Percentiles rank a stretch among this genome's conserved stretches.
These are phyloP conservation scores for Cryptococcus sp. DNA, from an alignment of 1,284 basidiomycete genomes.

Conservation along the genomic window DNA sequence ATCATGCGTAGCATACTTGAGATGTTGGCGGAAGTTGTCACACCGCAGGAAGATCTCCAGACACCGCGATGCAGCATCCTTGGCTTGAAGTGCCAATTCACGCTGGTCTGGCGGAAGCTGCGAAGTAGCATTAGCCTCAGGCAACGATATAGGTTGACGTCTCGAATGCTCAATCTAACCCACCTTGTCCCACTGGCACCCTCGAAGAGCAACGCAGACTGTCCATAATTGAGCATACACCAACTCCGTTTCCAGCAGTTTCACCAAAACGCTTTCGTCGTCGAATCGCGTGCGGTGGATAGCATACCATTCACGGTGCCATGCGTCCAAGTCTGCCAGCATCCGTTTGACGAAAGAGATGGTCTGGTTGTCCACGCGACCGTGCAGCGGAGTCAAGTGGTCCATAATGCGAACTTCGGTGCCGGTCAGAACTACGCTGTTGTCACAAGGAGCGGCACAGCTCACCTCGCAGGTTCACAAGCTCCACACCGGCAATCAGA, in stretches of 20 bases:
- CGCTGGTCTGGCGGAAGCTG: constrained; percentile 73
- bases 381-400: constrained; percentile 78
- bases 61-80: constrained; percentile 83
- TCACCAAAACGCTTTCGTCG: constrained; percentile 73
- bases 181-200: constrained; percentile 92
- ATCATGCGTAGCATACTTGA: constrained; percentile 81
- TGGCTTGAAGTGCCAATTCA: constrained; percentile 89
- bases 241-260: constrained; percentile 80
- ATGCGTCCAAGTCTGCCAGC: constrained; percentile 67
- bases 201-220: constrained; percentile 84
- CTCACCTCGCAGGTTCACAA: constrained; percentile 68
- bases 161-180: background rate
- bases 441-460: background rate
- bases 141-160: background rate
- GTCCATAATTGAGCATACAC: constrained; percentile 92
- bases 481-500: constrained; percentile 79
- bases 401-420: constrained; percentile 80
- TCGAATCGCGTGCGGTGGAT: constrained; percentile 73
- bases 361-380: constrained; percentile 80
- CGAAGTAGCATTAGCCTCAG: background rate
- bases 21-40: constrained; percentile 39
- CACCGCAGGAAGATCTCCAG: constrained; percentile 56
- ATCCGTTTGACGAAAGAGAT: constrained; percentile 82
- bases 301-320: constrained; percentile 83
- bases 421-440: background rate